Percentiles rank a stretch among this genome's conserved stretches.
Evolutionary conservation across 345 rosid species (phyloP).

Genomic region (Physaria fendleri): DNA sequence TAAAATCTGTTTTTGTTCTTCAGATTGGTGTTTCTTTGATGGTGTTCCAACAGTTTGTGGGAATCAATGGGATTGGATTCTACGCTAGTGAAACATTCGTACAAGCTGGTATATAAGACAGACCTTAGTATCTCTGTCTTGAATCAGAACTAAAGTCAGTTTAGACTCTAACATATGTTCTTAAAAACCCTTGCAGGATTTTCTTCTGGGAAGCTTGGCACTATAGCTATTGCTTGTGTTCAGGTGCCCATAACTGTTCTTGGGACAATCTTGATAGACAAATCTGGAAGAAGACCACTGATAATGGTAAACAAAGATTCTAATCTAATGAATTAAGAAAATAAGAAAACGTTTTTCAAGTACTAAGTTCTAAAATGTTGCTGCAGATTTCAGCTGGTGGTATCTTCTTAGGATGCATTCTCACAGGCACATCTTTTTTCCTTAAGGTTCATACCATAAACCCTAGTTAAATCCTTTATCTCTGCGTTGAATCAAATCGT

Average conservation of each 20-base stretch:
- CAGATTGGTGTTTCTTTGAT: slow-evolving; percentile 85
- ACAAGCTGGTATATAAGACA: slow-evolving; percentile 52
- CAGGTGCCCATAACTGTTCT: slow-evolving; percentile 81
- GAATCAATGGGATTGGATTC: slow-evolving; percentile 77
- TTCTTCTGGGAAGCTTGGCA: slow-evolving; percentile 66
- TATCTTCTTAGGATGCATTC: slow-evolving; percentile 66
- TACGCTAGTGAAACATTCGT: slow-evolving; percentile 85
- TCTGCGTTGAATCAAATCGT: background rate
- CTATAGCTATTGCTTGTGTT: slow-evolving; percentile 71
- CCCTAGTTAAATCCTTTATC: background rate
- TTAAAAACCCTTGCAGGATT: slow-evolving; percentile 42
- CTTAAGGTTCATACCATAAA: slow-evolving; percentile 44
- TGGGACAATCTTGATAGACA: slow-evolving; percentile 78
- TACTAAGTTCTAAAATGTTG: background rate
- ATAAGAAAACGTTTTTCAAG: background rate
- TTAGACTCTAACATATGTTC: background rate
- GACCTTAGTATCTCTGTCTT: background rate
- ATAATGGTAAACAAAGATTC: slow-evolving; percentile 53
- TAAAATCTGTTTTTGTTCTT: background rate
- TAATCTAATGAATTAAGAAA: background rate
- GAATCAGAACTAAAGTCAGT: background rate
- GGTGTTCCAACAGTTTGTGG: slow-evolving; percentile 82
- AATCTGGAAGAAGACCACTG: slow-evolving; percentile 78
- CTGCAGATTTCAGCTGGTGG: slow-evolving; percentile 67
- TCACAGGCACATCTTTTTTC: slow-evolving; percentile 69